Conservation (phyloP, 2,329 filamentous ascomycete genomes). For the Pseudogymnoascus sp. region DNA sequence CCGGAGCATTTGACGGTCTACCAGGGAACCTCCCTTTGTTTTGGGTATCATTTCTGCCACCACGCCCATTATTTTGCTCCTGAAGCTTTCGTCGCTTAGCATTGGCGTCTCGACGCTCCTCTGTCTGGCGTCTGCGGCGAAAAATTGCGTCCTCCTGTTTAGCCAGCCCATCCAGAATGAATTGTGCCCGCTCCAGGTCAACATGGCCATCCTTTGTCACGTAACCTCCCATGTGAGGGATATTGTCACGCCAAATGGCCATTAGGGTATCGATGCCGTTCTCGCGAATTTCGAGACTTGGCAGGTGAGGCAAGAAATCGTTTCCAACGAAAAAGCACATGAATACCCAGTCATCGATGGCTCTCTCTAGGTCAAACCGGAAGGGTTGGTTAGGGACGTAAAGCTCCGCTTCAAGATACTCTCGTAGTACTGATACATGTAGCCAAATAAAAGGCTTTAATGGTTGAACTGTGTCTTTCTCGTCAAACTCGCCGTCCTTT, state of each 20-base stretch:
- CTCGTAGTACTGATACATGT: conserved; percentile 81
- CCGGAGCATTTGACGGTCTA: conserved; percentile 28
- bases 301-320: conserved; percentile 93
- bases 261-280: conserved; percentile 95
- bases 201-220: conserved; percentile 92
- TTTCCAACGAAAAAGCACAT: conserved; percentile 99
- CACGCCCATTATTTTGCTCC: conserved; percentile 38
- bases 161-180: conserved; percentile 79
- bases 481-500: conserved; percentile 71
- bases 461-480: conserved; percentile 62
- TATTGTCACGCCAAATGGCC: conserved; percentile 92
- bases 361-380: conserved; percentile 85
- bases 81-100: conserved; percentile 71
- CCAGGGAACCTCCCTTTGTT: conserved; percentile 18
- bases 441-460: conserved; percentile 98
- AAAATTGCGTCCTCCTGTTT: conserved; percentile 95
- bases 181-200: conserved; percentile 76
- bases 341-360: conserved; percentile 96
- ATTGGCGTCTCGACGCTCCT: conserved; percentile 74
- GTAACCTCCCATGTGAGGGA: conserved; percentile 88
- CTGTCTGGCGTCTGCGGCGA: conserved; percentile 72
- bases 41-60: conserved; percentile 23
- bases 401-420: conserved; percentile 88
- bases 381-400: conserved; percentile 76
- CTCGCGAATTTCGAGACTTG: conserved; percentile 94